Evolutionary conservation across 2,329 filamentous ascomycete species (phyloP).

Genomic region (Penicillium vulpinum): DNA sequence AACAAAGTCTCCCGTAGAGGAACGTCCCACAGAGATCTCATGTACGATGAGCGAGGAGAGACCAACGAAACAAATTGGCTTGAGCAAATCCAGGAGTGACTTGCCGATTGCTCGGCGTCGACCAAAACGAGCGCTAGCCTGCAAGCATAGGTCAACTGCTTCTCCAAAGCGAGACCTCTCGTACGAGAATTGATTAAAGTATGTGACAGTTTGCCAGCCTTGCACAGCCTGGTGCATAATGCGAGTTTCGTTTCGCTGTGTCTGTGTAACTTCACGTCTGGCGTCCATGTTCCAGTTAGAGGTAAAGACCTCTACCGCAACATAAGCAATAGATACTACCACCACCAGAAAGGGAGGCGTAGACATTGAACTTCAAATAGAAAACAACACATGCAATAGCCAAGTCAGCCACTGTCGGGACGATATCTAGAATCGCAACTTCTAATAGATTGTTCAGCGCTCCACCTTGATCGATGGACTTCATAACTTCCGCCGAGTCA

Average conservation of each 20-base stretch:
- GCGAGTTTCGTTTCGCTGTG: constrained; percentile 51
- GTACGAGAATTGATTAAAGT: constrained; percentile 58
- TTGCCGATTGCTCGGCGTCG: constrained; percentile 2
- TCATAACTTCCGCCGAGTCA: constrained; percentile 63
- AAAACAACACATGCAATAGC: constrained; percentile 42
- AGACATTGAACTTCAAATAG: constrained; percentile 61
- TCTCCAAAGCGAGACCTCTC: constrained; percentile 51
- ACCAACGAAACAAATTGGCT: constrained; percentile 45
- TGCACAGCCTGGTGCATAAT: constrained; percentile 59
- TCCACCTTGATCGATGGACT: constrained; percentile 63
- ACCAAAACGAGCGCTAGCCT: background rate
- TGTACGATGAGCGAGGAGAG: constrained; percentile 53
- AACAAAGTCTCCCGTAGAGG: constrained; percentile 60
- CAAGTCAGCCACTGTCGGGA: constrained; percentile 57
- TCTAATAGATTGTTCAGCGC: constrained; percentile 62
- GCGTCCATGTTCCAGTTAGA: constrained; percentile 41
- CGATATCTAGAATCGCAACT: constrained; percentile 57
- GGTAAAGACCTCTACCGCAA: constrained; percentile 48
- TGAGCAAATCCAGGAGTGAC: constrained; percentile 41
- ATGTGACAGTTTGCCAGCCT: constrained; percentile 59
- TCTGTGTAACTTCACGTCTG: constrained; percentile 40
- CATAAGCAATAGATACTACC: constrained; percentile 50
- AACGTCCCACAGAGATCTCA: constrained; percentile 50
- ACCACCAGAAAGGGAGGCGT: constrained; percentile 53
- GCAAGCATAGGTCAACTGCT: constrained; percentile 5